Base-by-base conservation (phyloP, 208 protist genomes). In the Jaenimonas drosophilae region DNA sequence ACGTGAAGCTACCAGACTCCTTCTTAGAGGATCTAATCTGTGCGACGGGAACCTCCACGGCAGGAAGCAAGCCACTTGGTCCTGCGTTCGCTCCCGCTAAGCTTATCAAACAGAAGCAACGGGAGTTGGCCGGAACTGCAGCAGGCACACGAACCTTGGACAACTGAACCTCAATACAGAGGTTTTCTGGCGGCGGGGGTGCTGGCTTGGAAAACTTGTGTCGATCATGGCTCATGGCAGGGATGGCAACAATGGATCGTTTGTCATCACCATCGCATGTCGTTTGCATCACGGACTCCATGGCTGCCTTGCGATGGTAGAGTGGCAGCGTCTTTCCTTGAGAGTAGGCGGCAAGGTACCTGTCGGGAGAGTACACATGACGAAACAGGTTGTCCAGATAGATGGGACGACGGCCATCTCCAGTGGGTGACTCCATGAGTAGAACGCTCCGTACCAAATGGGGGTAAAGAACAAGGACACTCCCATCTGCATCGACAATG, bases 21-120 rank as follows among this genome's bases (percentile, higher is more conserved):
- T 62, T 64, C 4, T 25, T 36, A 23, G 74, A 75, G n/a, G 48
- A 17, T 7, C 54, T 43, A 12, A 88, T 49, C 2, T 20, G 38
- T 2, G 28, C 26, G 20, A 73, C 72, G 12, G 73, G 73, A 26
- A 88, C 59, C 37, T 68, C 49, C 2, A 84, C 47, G 1, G 82
- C 63, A 1, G 75, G 65, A 24, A 88, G 49, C 49, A 82, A 88
- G 1, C 74, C 70, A 4, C 62, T 64, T n/a, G 53, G 42, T 0
- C 38, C n/a, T 9, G n/a, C n/a, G n/a, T n/a, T n/a, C n/a, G n/a
- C n/a, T n/a, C 69, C 68, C 17, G 69, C 40, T 11, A 60, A 75
- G 57, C 77, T 88, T 5, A 91, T 54, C 9, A 88, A 70, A 39
- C 82, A 87, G 43, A 82, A 91, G 50, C 71, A 83, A 11, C 61